Percentiles rank a stretch among this genome's conserved stretches.
Conservation (phyloP, 2,329 filamentous ascomycete genomes). For the Parafenestella ontariensis region DNA sequence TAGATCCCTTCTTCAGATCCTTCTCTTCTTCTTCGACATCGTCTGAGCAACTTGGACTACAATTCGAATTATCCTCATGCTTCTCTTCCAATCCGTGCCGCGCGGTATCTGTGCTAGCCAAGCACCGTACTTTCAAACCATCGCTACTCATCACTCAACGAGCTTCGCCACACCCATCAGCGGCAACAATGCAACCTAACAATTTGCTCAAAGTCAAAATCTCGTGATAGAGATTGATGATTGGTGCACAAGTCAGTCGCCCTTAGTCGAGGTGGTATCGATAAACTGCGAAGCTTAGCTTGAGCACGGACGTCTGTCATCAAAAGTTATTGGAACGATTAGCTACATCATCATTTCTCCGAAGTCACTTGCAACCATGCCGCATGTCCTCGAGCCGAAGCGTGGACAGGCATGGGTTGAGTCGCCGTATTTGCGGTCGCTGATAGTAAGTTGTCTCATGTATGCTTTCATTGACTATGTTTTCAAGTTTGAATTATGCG, state of each 20-base stretch:
- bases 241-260: too few species aligned
- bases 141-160: conserved; percentile 19
- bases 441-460: conserved; percentile 48
- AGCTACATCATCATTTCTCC: conserved; percentile 12
- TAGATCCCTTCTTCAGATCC: too few species aligned
- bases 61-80: background rate
- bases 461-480: background rate
- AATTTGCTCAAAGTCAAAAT: background rate
- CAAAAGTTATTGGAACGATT: conserved; percentile 16
- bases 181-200: background rate
- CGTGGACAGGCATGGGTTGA: conserved; percentile 48
- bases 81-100: background rate
- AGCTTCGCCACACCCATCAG: background rate
- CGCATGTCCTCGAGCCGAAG: conserved; percentile 37
- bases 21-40: background rate
- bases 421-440: conserved; percentile 57
- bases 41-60: background rate
- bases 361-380: conserved; percentile 29
- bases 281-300: conserved; percentile 13
- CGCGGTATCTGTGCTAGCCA: conserved; percentile 30
- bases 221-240: background rate
- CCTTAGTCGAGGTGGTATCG: background rate
- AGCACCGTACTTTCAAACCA: conserved; percentile 23
- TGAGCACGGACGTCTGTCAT: conserved; percentile 30
- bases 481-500: background rate